phyloP scores from a whole-genome alignment of 2,329 filamentous ascomycete species.

The Rhynchosporium secalis region DNA sequence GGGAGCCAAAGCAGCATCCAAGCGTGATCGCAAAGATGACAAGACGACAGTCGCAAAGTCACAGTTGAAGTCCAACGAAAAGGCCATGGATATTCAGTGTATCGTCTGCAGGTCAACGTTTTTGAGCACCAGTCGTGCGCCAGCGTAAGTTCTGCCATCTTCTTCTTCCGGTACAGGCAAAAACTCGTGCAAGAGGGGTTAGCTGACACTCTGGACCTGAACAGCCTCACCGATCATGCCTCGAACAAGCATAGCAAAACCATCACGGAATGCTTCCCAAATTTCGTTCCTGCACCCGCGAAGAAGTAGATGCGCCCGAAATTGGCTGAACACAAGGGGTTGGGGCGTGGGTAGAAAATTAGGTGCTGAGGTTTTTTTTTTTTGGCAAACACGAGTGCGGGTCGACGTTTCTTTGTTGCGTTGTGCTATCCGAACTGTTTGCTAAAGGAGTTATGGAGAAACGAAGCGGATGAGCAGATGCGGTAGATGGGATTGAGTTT shows the following conservation, averaged over 20 bases:
- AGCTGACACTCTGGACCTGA: slow-evolving; percentile 6
- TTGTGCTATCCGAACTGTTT: slow-evolving; percentile 2
- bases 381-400: slow-evolving; percentile 1
- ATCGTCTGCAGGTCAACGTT: slow-evolving; percentile 75
- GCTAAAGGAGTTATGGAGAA: slow-evolving; percentile 8
- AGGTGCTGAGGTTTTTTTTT: background rate
- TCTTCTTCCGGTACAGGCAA: slow-evolving; percentile 32
- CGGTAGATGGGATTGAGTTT: slow-evolving; percentile 13
- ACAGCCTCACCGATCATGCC: slow-evolving; percentile 68
- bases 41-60: slow-evolving; percentile 62
- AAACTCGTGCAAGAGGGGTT: background rate
- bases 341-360: background rate
- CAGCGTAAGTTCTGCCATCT: slow-evolving; percentile 54
- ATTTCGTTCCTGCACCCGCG: slow-evolving; percentile 38
- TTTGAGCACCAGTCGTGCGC: slow-evolving; percentile 73
- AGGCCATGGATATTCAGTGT: slow-evolving; percentile 77
- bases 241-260: slow-evolving; percentile 75
- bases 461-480: slow-evolving; percentile 14
- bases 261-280: slow-evolving; percentile 70
- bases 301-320: background rate
- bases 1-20: slow-evolving; percentile 68
- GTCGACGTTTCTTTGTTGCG: background rate
- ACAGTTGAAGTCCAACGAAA: slow-evolving; percentile 69
- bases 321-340: background rate
- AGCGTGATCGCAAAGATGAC: slow-evolving; percentile 71